Conservation (phyloP, 164 flowering plant species). For the Chloranthus sessilifolius region DNA sequence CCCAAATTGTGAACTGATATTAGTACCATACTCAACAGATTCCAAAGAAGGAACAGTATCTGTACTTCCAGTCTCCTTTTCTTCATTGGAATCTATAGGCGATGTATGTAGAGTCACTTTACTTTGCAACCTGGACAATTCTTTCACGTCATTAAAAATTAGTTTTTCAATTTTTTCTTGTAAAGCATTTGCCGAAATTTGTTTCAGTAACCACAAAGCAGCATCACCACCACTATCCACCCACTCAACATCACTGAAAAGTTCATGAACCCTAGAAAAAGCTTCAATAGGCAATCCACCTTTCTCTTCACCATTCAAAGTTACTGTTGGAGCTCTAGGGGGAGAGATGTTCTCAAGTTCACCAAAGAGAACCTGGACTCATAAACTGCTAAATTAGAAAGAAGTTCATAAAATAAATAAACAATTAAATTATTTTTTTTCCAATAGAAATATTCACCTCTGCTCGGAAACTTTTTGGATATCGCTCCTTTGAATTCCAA, state of each 20-base stretch:
- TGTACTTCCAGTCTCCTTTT: slow-evolving; percentile 53
- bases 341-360: slow-evolving; percentile 78
- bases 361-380: slow-evolving; percentile 81
- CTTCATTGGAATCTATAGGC: slow-evolving; percentile 85
- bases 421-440: not conserved
- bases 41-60: slow-evolving; percentile 50
- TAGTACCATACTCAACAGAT: slow-evolving; percentile 19
- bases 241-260: slow-evolving; percentile 91
- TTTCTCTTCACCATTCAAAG: slow-evolving; percentile 86
- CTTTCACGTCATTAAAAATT: slow-evolving; percentile 50
- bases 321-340: slow-evolving; percentile 56
- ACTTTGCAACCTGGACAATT: slow-evolving; percentile 45
- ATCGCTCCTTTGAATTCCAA: slow-evolving; percentile 91
- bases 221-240: slow-evolving; percentile 83
- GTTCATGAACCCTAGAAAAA: slow-evolving; percentile 95
- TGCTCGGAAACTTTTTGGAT: slow-evolving; percentile 89
- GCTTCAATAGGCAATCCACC: slow-evolving; percentile 99
- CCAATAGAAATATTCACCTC: slow-evolving; percentile 64
- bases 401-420: not conserved
- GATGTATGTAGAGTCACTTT: slow-evolving; percentile 51
- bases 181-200: slow-evolving; percentile 52
- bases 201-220: slow-evolving; percentile 88
- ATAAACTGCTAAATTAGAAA: not conserved
- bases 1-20: slow-evolving; percentile 6
- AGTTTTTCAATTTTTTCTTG: slow-evolving; percentile 37